phyloP scores from a whole-genome alignment of 495 filamentous ascomycete genomes.

The Penicillium antarcticum region DNA sequence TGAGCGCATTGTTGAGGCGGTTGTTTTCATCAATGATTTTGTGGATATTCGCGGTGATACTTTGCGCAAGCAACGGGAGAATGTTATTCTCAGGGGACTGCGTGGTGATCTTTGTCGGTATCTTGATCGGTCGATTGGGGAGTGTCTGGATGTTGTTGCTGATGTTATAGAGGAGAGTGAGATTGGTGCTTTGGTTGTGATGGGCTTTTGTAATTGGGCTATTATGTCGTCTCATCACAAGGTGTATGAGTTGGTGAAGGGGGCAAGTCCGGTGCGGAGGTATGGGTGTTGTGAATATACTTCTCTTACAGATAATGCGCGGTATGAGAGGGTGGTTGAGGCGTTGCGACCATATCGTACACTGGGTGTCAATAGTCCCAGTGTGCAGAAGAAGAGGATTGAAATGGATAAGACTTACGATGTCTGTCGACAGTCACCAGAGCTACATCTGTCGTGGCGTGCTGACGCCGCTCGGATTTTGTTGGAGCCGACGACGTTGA shows the following conservation, averaged over 20 bases:
- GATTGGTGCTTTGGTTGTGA: constrained; percentile 8
- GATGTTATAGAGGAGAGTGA: constrained; percentile 2
- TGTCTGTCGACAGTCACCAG: constrained; percentile 2
- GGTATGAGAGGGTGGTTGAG: constrained; percentile 11
- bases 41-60: constrained; percentile 20
- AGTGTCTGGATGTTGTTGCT: constrained; percentile 2
- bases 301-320: background rate
- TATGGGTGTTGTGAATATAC: constrained; percentile 5
- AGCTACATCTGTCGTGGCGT: constrained; percentile 19
- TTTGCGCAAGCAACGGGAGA: constrained; percentile 19
- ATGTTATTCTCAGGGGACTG: constrained; percentile 16
- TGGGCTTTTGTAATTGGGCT: constrained; percentile 25
- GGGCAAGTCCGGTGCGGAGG: background rate
- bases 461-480: constrained; percentile 23
- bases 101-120: constrained; percentile 13
- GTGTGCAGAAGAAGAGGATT: constrained; percentile 4
- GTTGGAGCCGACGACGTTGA: constrained; percentile 14
- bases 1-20: constrained; percentile 4
- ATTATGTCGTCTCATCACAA: constrained; percentile 24
- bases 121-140: constrained; percentile 8
- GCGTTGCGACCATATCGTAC: constrained; percentile 17
- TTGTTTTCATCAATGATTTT: constrained; percentile 16
- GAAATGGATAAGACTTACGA: constrained; percentile 17
- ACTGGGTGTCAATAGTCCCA: constrained; percentile 7
- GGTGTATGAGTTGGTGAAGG: constrained; percentile 15